Base-by-base conservation (phyloP, 441 rosid genomes). In the Populus hybrid region DNA sequence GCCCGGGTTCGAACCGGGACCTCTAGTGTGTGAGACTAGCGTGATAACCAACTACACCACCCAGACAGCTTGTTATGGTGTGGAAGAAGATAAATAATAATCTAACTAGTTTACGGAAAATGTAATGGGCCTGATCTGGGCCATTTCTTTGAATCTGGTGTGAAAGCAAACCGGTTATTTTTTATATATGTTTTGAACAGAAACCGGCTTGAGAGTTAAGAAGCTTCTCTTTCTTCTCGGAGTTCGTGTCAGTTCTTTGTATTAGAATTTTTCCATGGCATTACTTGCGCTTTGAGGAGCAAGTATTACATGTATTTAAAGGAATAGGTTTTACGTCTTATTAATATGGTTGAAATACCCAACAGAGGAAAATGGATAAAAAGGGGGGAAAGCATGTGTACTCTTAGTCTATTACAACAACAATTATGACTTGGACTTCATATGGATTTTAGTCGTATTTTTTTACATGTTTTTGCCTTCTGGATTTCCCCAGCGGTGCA, bases 1-100 rank as follows among this genome's bases (percentile, higher is more conserved):
- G 94, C 92, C 97, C 93, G 95, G 93, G 91, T 89, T 94, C 97
- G 95, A 92, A 97, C 98, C 91, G 90, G 97, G 95, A 89, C 94
- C 97, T 90, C 88, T 92, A 92, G 98, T 89, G 97, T 90, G 97
- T 93, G 96, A 92, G 96, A 92, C 97, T 91, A 94, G 89, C 95
- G 94, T 92, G 97, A 95, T 94, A 88, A 95, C 97, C 98, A 70
- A 90, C 97, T 95, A 91, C 98, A 92, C 97, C 94, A 91, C 98
- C 96, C 96, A 92, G 91, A 93, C 96, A 2, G 0, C 28, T 3
- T 61, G 14, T 0, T 0, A 1, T 0, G 5, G 0, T 9, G 9
- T 1, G 0, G 2, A 9, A 3, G 0, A 3, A 0, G 1, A 0
- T 2, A 40, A 0, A 9, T 61, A 9, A 61, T 12, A 4, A 4